phyloP scores from a whole-genome alignment of 345 rosid genomes.

The Syzygium jambos region DNA sequence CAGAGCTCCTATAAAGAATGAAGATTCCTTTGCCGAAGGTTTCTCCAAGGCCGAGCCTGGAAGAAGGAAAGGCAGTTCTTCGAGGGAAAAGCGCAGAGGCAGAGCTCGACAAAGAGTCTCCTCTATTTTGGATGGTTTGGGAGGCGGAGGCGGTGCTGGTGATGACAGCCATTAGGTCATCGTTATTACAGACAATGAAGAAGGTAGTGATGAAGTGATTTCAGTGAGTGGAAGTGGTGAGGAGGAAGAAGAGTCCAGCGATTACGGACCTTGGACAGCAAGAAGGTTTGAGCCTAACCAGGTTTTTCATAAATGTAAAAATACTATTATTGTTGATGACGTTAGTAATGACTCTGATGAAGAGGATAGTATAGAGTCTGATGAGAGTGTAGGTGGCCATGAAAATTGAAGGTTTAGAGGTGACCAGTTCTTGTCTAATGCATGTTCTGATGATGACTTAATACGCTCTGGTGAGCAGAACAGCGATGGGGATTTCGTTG shows the following conservation, averaged over 20 bases:
- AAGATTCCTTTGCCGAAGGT: not conserved
- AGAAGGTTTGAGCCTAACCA: not conserved
- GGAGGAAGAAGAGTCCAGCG: not conserved
- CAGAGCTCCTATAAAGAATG: not conserved
- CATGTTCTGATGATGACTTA: not conserved
- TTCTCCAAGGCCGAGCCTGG: not conserved
- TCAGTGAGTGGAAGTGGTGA: not conserved
- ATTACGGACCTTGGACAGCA: not conserved
- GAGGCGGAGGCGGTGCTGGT: not conserved
- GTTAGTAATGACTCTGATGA: not conserved
- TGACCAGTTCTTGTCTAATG: not conserved
- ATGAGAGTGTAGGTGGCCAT: not conserved
- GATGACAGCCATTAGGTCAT: not conserved
- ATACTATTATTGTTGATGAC: not conserved
- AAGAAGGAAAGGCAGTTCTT: not conserved
- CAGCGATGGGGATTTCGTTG: not conserved
- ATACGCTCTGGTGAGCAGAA: not conserved
- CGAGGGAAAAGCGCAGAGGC: not conserved
- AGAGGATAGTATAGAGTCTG: not conserved
- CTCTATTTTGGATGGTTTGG: not conserved
- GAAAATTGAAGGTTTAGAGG: not conserved
- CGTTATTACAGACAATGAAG: not conserved
- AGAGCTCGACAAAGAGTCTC: not conserved
- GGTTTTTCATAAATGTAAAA: not conserved
- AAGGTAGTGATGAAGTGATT: not conserved